A percentile compares a stretch with the other conserved stretches of the same genome.
These are phyloP conservation scores for Candida palmyrensis DNA, from an alignment of 805 yeast species.

Conservation along the genomic window DNA sequence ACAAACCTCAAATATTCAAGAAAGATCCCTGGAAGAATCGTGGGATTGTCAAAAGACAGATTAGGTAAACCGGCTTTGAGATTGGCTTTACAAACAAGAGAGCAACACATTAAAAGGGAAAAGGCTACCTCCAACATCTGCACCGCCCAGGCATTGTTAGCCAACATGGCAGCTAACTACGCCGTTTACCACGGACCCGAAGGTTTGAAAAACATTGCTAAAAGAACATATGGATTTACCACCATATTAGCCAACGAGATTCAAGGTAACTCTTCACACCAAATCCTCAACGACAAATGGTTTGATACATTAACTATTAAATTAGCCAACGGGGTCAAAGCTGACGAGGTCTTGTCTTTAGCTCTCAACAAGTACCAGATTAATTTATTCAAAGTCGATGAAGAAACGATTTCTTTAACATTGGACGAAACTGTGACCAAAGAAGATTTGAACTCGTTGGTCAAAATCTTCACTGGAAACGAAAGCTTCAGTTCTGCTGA, in stretches of 20 bases:
- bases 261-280: conserved; percentile 27
- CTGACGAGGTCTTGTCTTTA: conserved; percentile 49
- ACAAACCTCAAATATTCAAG: conserved; percentile 76
- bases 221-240: conserved; percentile 70
- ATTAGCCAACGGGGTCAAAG: conserved; percentile 39
- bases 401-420: conserved; percentile 62
- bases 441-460: conserved; percentile 53
- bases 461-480: conserved; percentile 53
- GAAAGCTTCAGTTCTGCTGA: conserved; percentile 11
- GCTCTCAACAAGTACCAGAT: conserved; percentile 64
- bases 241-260: conserved; percentile 63
- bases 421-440: conserved; percentile 83
- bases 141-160: conserved; percentile 95
- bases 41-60: conserved; percentile 90
- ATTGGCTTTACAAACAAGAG: conserved; percentile 94
- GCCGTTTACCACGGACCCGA: conserved; percentile 95
- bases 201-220: conserved; percentile 76
- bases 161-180: conserved; percentile 93
- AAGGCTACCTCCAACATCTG: conserved; percentile 97
- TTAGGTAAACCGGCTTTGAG: conserved; percentile 85
- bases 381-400: conserved; percentile 69
- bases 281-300: conserved; percentile 56
- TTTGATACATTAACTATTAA: conserved; percentile 83
- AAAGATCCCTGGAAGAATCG: conserved; percentile 94
- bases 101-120: conserved; percentile 96